These are phyloP conservation scores for Quercus lobata DNA, from an alignment of 331 rosid species.

Conservation along the genomic window DNA sequence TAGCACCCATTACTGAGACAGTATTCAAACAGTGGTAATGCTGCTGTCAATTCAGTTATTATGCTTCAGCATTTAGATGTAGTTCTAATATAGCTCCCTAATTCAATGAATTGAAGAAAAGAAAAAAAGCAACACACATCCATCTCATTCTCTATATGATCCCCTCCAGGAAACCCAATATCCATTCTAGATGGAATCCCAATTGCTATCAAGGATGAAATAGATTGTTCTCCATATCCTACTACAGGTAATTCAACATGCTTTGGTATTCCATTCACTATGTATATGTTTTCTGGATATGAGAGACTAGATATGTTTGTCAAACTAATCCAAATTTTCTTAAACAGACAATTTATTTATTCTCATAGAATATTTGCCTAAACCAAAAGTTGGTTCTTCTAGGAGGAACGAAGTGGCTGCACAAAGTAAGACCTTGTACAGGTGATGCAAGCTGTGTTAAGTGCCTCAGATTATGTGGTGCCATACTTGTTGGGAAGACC, in stretches of 20 bases:
- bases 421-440: constrained; percentile 60
- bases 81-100: too few species aligned
- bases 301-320: background rate
- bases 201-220: constrained; percentile 91
- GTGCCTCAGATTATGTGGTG: constrained; percentile 74
- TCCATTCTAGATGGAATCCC: constrained; percentile 80
- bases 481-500: constrained; percentile 88
- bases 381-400: constrained; percentile 5
- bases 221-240: constrained; percentile 88
- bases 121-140: too few species aligned
- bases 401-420: constrained; percentile 96
- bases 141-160: too few species aligned
- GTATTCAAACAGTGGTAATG: background rate
- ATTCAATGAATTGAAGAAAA: too few species aligned
- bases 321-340: background rate
- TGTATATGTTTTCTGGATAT: background rate
- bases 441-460: constrained; percentile 78
- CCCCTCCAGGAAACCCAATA: constrained; percentile 55
- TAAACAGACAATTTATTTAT: background rate
- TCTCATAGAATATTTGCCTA: background rate
- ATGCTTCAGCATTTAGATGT: too few species aligned
- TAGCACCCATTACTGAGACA: background rate
- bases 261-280: background rate
- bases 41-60: background rate
- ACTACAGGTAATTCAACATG: constrained; percentile 61